These are phyloP conservation scores for Trametes sanguinea DNA, from an alignment of 768 basidiomycete genomes.

Conservation along the genomic window DNA sequence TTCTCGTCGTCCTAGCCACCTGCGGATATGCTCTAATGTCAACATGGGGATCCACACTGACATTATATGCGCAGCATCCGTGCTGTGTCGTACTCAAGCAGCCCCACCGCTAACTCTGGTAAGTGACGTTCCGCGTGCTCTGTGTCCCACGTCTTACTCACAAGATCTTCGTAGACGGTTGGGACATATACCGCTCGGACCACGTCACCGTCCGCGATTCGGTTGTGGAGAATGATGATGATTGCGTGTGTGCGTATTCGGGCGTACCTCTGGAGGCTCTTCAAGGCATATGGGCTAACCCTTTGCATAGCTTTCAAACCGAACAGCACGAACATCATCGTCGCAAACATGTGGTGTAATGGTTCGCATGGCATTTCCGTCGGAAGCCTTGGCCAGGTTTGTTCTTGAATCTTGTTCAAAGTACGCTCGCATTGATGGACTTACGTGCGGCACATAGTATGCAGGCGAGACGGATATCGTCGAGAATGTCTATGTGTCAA, in stretches of 20 bases:
- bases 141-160: not conserved
- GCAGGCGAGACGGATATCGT: slow-evolving; percentile 45
- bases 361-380: slow-evolving; percentile 50
- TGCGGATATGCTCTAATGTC: not conserved
- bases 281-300: not conserved
- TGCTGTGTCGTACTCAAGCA: slow-evolving; percentile 37
- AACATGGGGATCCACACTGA: not conserved
- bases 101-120: slow-evolving; percentile 40
- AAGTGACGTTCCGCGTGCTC: no score
- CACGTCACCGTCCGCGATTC: slow-evolving; percentile 39
- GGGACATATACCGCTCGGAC: slow-evolving; percentile 49
- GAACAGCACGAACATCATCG: slow-evolving; percentile 45
- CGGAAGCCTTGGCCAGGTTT: slow-evolving; percentile 47
- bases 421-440: not conserved
- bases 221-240: slow-evolving; percentile 45
- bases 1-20: no score
- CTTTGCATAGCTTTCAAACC: slow-evolving; percentile 42
- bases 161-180: slow-evolving; percentile 38
- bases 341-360: slow-evolving; percentile 46
- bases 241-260: slow-evolving; percentile 36
- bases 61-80: slow-evolving; percentile 29
- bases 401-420: not conserved
- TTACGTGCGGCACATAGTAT: slow-evolving; percentile 29
- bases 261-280: no score
- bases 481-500: slow-evolving; percentile 43